phyloP scores from a whole-genome alignment of 768 basidiomycete species.

The Phlebiopsis gigantea region DNA sequence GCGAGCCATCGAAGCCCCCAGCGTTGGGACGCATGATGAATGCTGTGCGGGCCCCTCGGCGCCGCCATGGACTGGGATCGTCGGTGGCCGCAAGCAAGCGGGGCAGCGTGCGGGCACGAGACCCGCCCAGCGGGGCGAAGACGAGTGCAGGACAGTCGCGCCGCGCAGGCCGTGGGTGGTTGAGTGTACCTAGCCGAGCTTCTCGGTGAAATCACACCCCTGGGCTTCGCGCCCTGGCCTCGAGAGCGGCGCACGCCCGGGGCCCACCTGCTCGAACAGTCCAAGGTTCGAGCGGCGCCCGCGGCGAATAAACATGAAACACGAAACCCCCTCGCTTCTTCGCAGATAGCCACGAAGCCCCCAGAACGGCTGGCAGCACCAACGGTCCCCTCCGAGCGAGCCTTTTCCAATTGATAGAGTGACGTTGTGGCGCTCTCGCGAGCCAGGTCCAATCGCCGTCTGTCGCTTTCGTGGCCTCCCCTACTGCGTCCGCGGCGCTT shows the following conservation, averaged over 20 bases:
- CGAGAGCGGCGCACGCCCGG: neutral
- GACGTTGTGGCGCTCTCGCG: slow-evolving; percentile 8
- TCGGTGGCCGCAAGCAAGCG: neutral
- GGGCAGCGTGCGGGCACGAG: neutral
- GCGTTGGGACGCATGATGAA: neutral
- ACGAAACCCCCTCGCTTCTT: neutral
- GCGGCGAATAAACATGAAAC: slow-evolving; percentile 6
- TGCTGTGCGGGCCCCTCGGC: neutral
- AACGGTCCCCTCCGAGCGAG: neutral
- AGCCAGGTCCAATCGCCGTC: too few species aligned
- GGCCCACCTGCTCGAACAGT: neutral
- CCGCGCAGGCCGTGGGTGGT: neutral
- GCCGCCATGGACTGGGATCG: neutral
- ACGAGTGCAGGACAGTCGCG: too few species aligned
- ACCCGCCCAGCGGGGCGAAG: neutral
- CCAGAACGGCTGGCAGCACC: neutral
- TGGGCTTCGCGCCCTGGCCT: neutral
- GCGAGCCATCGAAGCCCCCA: neutral
- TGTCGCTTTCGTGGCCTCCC: too few species aligned
- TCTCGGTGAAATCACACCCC: neutral
- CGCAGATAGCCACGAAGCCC: slow-evolving; percentile 11
- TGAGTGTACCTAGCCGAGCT: neutral
- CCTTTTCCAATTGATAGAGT: neutral
- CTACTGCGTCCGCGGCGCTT: too few species aligned
- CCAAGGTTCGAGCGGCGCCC: slow-evolving; percentile 2